Evolutionary conservation across 257 asterid genomes (phyloP), one percentile per base, ranked within the genome.

Genomic region (Prunella vulgaris): DNA sequence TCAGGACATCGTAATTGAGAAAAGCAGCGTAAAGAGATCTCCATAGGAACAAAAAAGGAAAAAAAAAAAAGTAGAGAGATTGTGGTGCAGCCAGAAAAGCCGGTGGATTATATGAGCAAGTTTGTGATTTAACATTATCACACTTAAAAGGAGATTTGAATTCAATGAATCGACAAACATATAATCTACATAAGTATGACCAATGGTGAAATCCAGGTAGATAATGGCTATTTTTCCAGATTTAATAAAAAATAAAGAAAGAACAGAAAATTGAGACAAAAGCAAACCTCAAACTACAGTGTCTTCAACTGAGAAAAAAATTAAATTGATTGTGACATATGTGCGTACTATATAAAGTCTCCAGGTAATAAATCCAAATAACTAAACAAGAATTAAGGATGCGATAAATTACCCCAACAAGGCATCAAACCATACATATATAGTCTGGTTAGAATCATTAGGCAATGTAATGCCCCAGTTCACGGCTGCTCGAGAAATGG

Each of bases 381-480:
- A 63, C 30, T 68, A 56, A 38, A 66, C 63, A 49, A 60, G 35
- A 42, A 52, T 10, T 35, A 61, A 56, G 74, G 66, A 71, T 32
- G 60, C 65, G 62, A 66, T 42, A 65, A 56, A 82, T 90, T 88
- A 93, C 99, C 99, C 99, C 88, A 90, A 66, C 66, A 93, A 80
- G 74, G 99, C 99, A 82, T 93, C 99, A 86, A 93, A 93, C 99
- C 99, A 93, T 28, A 93, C 99, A 78, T 93, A 93, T 72, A 93
- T 90, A 72, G 97, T 93, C 75, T 90, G 99, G 60, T 88, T 81
- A 46, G 81, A 10, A 71, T 93, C 99, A 75, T 85, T 81, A 48
- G 97, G 99, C 76, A 90, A 95, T 35, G 82, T 83, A 74, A 93
- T 88, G 33, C 99, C 99, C 99, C 99, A 93, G 72, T 75, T 86